Conservation (phyloP, 2,329 filamentous ascomycete species). For the Hymenoscyphus albidus region DNA sequence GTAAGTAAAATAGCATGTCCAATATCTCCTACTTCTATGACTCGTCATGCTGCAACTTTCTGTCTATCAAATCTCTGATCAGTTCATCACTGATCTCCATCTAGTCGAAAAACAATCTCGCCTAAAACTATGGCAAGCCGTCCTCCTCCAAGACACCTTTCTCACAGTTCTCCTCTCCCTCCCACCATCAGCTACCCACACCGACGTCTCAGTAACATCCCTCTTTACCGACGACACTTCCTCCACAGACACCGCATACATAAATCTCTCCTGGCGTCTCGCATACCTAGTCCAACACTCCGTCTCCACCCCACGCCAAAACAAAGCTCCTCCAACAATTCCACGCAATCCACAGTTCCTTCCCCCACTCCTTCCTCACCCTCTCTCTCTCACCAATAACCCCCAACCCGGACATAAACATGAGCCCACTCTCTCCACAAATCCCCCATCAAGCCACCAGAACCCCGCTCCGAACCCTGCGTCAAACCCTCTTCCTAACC, state of each 20-base stretch:
- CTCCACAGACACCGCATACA: constrained; percentile 65
- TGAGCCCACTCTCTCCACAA: constrained; percentile 45
- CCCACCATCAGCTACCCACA: constrained; percentile 74
- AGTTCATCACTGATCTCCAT: constrained; percentile 55
- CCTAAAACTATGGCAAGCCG: constrained; percentile 77
- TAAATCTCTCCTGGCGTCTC: constrained; percentile 67
- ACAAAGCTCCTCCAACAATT: constrained; percentile 67
- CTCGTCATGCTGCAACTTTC: background rate
- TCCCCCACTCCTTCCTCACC: constrained; percentile 62
- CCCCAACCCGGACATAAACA: background rate
- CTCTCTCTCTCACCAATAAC: background rate
- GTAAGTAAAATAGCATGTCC: background rate
- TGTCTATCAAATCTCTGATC: background rate
- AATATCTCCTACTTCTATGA: background rate
- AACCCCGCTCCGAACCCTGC: constrained; percentile 47
- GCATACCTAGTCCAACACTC: constrained; percentile 75
- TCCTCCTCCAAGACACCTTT: constrained; percentile 77
- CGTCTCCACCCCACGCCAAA: constrained; percentile 72
- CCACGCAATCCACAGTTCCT: constrained; percentile 66
- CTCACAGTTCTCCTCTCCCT: constrained; percentile 73
- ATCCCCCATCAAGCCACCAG: constrained; percentile 53
- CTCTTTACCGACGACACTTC: constrained; percentile 61
- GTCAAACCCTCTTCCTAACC: constrained; percentile 75
- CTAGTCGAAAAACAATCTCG: constrained; percentile 73
- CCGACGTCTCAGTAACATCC: constrained; percentile 72